Percentiles rank a stretch among this genome's conserved stretches.
phyloP scores from a whole-genome alignment of 2,329 filamentous ascomycete species.

The Nothophaeocryptopus gaeumannii region DNA sequence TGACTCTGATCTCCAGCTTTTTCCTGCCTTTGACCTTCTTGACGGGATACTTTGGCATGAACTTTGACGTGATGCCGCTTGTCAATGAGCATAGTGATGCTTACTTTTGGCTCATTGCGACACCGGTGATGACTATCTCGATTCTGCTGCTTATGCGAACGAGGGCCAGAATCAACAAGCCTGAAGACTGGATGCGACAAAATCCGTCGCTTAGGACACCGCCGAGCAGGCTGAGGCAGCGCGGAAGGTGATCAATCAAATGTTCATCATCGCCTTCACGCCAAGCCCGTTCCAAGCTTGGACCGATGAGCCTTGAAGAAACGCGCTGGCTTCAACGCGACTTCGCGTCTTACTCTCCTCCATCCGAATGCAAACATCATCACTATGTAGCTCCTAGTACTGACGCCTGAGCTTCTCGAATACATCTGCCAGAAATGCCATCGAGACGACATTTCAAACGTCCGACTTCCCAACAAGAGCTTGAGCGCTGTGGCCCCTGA shows the following conservation, averaged over 20 bases:
- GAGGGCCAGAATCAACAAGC: constrained; percentile 8
- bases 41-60: constrained; percentile 62
- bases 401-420: too few relatives aligned
- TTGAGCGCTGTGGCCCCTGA: too few relatives aligned
- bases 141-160: constrained; percentile 56
- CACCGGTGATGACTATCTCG: constrained; percentile 77
- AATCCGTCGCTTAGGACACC: neutral
- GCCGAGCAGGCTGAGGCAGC: constrained; percentile 1
- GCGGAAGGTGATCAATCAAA: neutral
- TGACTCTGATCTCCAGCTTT: constrained; percentile 83
- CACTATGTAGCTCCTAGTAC: too few relatives aligned
- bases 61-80: constrained; percentile 53
- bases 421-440: too few relatives aligned
- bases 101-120: constrained; percentile 71
- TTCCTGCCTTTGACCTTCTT: constrained; percentile 87
- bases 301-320: too few relatives aligned
- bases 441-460: too few relatives aligned
- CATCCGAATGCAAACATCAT: too few relatives aligned
- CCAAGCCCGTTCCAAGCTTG: too few relatives aligned
- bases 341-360: too few relatives aligned
- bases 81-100: constrained; percentile 32
- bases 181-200: constrained; percentile 7
- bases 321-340: too few relatives aligned
- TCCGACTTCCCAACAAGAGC: too few relatives aligned
- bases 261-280: too few relatives aligned